Percentiles rank a stretch among this genome's conserved stretches.
These are phyloP conservation scores for Plasmodium fragile DNA, from an alignment of 169 alveolate species.

Conservation along the genomic window DNA sequence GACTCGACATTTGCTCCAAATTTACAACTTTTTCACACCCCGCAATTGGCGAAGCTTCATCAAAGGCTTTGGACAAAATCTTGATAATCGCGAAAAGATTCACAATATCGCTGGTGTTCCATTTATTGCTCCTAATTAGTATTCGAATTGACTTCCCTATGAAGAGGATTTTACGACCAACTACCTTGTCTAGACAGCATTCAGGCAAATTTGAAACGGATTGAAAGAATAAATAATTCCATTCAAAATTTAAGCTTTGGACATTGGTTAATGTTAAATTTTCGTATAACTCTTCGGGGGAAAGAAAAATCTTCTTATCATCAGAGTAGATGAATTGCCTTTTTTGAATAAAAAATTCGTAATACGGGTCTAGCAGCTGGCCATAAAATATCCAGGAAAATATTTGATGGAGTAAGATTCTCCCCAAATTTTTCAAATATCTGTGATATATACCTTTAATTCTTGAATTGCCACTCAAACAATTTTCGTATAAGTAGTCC, in stretches of 20 bases:
- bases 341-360: constrained; percentile 80
- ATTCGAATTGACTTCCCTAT: constrained; percentile 83
- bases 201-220: constrained; percentile 67
- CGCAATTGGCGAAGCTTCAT: neutral
- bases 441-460: constrained; percentile 49
- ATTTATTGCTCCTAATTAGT: constrained; percentile 77
- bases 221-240: constrained; percentile 82
- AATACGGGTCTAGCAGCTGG: constrained; percentile 79
- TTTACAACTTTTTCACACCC: neutral
- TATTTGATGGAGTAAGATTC: constrained; percentile 74
- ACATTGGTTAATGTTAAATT: constrained; percentile 73
- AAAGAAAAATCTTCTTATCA: constrained; percentile 35
- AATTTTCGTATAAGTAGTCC: constrained; percentile 74
- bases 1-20: neutral
- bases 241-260: constrained; percentile 81
- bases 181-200: constrained; percentile 65
- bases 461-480: constrained; percentile 68
- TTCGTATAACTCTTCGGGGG: constrained; percentile 77
- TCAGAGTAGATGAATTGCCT: constrained; percentile 77
- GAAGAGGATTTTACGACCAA: constrained; percentile 78
- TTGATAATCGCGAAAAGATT: constrained; percentile 67
- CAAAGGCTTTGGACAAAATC: constrained; percentile 75
- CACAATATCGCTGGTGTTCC: constrained; percentile 68
- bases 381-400: constrained; percentile 83
- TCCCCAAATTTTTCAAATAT: constrained; percentile 66